Conservation (phyloP, 768 basidiomycete genomes). For the Tulasnella sp. region DNA sequence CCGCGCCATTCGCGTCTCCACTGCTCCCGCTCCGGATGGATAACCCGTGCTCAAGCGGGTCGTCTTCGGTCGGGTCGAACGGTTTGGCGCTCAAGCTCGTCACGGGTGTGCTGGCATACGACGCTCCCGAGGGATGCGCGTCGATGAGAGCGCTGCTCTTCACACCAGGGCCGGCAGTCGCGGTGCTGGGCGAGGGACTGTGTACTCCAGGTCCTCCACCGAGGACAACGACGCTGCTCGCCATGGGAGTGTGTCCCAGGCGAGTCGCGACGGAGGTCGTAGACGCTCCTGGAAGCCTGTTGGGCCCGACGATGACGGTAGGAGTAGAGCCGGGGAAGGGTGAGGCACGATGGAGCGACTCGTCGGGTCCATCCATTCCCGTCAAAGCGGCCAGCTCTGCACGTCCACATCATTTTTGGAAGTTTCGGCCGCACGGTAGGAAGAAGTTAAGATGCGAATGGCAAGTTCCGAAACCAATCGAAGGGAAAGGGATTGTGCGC, state of each 20-base stretch:
- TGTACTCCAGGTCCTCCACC: not conserved
- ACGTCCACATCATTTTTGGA: not conserved
- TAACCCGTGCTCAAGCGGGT: conserved; percentile 54
- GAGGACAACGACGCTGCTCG: conserved; percentile 7
- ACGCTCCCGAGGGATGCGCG: not conserved
- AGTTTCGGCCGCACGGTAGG: not conserved
- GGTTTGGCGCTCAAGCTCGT: conserved; percentile 20
- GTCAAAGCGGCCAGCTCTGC: conserved; percentile 89
- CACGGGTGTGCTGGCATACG: not conserved
- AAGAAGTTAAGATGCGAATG: not conserved
- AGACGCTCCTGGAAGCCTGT: conserved; percentile 17
- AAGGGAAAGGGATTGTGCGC: not conserved
- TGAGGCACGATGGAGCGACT: not conserved
- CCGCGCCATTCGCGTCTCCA: conserved; percentile 21
- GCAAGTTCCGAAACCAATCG: not conserved
- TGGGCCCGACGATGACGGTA: conserved; percentile 18
- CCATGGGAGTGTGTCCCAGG: conserved; percentile 26
- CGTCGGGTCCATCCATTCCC: conserved; percentile 54
- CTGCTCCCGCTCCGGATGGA: conserved; percentile 41
- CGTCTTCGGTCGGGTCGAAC: conserved; percentile 72
- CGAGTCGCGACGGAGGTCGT: conserved; percentile 13
- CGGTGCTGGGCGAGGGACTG: conserved; percentile 18
- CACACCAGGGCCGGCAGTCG: conserved; percentile 22
- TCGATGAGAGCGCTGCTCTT: conserved; percentile 6
- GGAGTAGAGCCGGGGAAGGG: conserved; percentile 20